A percentile compares a stretch with the other conserved stretches of the same genome.
These are phyloP conservation scores for Somion occarium DNA, from an alignment of 1,284 basidiomycete species.

Conservation along the genomic window DNA sequence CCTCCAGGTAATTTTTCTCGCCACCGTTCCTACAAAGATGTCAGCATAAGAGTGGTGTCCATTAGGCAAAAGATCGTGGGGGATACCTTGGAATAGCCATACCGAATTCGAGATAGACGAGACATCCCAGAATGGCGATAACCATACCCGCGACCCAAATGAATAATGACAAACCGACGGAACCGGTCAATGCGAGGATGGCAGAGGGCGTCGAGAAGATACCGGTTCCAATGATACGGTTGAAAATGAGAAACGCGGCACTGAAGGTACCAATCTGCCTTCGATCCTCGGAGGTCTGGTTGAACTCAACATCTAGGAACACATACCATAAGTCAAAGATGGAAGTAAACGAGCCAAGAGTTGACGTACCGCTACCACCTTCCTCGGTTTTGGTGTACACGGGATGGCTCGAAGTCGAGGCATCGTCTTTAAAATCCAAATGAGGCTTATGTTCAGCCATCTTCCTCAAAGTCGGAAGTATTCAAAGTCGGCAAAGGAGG, in stretches of 20 bases:
- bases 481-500: not conserved
- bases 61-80: conserved; percentile 29
- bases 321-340: not conserved
- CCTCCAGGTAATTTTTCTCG: conserved; percentile 53
- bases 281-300: conserved; percentile 9
- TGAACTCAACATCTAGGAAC: conserved; percentile 1
- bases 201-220: conserved; percentile 32
- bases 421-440: not conserved
- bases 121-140: conserved; percentile 47
- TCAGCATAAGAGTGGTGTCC: not conserved
- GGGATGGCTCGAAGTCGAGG: not conserved
- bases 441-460: too few species aligned
- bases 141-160: conserved; percentile 54
- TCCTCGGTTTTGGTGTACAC: not conserved
- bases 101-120: conserved; percentile 55
- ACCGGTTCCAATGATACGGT: conserved; percentile 37
- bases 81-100: conserved; percentile 31
- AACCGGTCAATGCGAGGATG: conserved; percentile 39
- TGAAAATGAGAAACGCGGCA: conserved; percentile 37
- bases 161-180: conserved; percentile 49
- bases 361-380: not conserved
- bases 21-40: conserved; percentile 30
- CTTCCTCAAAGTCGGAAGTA: too few species aligned
- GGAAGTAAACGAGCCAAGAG: not conserved
- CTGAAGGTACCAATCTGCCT: conserved; percentile 31